These are phyloP conservation scores for Stachybotrys chlorohalonatus DNA, from an alignment of 2,329 filamentous ascomycete genomes.

Conservation along the genomic window DNA sequence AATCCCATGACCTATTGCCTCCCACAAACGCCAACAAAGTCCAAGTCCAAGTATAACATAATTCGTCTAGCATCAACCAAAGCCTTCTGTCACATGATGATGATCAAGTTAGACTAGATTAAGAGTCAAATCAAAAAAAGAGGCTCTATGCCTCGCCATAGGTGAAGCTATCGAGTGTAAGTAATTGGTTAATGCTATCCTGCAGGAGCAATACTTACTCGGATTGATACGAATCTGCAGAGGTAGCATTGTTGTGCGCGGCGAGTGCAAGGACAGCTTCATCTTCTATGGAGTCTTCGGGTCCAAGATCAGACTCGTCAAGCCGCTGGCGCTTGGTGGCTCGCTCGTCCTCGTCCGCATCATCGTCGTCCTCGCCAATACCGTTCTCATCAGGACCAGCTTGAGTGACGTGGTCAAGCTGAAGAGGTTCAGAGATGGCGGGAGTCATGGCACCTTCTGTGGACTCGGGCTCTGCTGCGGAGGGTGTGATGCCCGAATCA, in stretches of 20 bases:
- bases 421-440: neutral
- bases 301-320: conserved; percentile 15
- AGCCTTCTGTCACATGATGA: too few species aligned
- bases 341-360: conserved; percentile 23
- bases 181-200: neutral
- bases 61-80: too few species aligned
- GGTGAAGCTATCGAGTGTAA: conserved; percentile 20
- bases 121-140: neutral
- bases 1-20: neutral
- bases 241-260: conserved; percentile 28
- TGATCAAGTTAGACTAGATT: too few species aligned
- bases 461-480: conserved; percentile 4
- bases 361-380: conserved; percentile 9
- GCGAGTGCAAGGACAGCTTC: conserved; percentile 39
- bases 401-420: neutral
- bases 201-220: conserved; percentile 26
- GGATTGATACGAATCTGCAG: conserved; percentile 27
- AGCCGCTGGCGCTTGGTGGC: conserved; percentile 31
- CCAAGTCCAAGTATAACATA: neutral
- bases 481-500: neutral
- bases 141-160: conserved; percentile 28
- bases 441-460: neutral
- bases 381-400: neutral
- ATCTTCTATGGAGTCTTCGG: conserved; percentile 31
- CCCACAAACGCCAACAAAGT: neutral